These are phyloP conservation scores for Phanerochaete sordida DNA, from an alignment of 768 basidiomycete genomes.

Conservation along the genomic window DNA sequence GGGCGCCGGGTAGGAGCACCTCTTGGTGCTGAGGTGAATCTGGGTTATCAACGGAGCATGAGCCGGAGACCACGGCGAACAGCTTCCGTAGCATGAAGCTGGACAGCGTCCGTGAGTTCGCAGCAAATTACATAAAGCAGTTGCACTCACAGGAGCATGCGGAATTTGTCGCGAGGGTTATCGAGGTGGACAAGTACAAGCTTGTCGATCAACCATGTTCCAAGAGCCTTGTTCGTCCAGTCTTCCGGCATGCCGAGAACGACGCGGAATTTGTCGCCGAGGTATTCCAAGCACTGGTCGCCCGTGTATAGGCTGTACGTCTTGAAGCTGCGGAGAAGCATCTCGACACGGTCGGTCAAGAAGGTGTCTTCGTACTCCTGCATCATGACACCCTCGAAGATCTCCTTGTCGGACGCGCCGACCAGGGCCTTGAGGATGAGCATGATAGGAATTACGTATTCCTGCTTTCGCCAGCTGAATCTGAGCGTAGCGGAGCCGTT, in stretches of 20 bases:
- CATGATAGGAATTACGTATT: constrained; percentile 98
- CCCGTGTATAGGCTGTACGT: constrained; percentile 85
- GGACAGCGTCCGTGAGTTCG: constrained; percentile 9
- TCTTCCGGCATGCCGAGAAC: constrained; percentile 91
- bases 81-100: constrained; percentile 98
- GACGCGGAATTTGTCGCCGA: constrained; percentile 95
- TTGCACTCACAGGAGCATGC: constrained; percentile 79
- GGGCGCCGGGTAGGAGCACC: constrained; percentile 85
- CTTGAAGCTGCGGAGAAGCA: constrained; percentile 93
- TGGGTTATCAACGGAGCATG: constrained; percentile 92
- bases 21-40: constrained; percentile 99
- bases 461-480: constrained; percentile 96
- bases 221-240: constrained; percentile 80
- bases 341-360: constrained; percentile 93
- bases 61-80: constrained; percentile 84
- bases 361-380: constrained; percentile 97
- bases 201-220: constrained; percentile 78
- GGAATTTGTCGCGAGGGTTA: constrained; percentile 87
- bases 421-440: constrained; percentile 92
- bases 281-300: constrained; percentile 88
- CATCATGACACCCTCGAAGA: constrained; percentile 96
- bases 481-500: constrained; percentile 96
- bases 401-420: constrained; percentile 89
- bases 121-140: background rate
- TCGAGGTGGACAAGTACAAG: constrained; percentile 89